These are phyloP conservation scores for Neopestalotiopsis sp. DNA, from an alignment of 2,329 filamentous ascomycete genomes.

Conservation along the genomic window DNA sequence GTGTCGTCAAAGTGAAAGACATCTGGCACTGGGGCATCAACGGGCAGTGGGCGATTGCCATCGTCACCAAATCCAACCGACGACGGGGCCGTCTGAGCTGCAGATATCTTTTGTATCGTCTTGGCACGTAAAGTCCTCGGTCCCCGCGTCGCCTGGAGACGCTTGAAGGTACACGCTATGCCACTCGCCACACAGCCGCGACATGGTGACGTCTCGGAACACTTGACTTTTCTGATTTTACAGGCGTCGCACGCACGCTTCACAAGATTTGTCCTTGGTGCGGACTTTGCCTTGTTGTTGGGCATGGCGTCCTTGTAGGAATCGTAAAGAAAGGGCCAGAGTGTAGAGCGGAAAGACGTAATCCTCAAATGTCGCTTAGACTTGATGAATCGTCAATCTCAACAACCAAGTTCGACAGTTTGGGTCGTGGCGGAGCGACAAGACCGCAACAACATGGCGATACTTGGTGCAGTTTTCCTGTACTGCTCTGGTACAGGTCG, in stretches of 20 bases:
- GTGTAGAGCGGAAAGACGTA: background rate
- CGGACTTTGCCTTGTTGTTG: conserved; percentile 17
- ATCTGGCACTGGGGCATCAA: background rate
- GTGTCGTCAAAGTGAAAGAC: conserved; percentile 1
- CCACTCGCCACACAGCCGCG: conserved; percentile 48
- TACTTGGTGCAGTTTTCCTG: background rate
- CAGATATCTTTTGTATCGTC: conserved; percentile 48
- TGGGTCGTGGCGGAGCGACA: background rate
- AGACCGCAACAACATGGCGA: background rate
- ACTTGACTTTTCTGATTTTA: conserved; percentile 59
- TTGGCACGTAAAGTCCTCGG: conserved; percentile 51
- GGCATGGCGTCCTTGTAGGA: conserved; percentile 6
- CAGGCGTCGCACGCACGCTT: conserved; percentile 46
- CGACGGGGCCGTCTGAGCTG: conserved; percentile 29
- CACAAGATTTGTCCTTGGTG: conserved; percentile 21
- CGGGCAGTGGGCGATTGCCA: background rate
- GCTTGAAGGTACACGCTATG: conserved; percentile 57
- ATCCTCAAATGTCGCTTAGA: background rate
- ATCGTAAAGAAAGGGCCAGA: background rate
- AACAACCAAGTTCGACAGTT: background rate
- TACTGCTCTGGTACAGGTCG: background rate
- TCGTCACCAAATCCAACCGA: background rate
- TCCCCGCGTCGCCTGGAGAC: conserved; percentile 48
- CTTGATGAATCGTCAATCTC: background rate
- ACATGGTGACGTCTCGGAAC: conserved; percentile 53